Conservation (phyloP, 2,329 filamentous ascomycete species). For the Aspergillus fructus region DNA sequence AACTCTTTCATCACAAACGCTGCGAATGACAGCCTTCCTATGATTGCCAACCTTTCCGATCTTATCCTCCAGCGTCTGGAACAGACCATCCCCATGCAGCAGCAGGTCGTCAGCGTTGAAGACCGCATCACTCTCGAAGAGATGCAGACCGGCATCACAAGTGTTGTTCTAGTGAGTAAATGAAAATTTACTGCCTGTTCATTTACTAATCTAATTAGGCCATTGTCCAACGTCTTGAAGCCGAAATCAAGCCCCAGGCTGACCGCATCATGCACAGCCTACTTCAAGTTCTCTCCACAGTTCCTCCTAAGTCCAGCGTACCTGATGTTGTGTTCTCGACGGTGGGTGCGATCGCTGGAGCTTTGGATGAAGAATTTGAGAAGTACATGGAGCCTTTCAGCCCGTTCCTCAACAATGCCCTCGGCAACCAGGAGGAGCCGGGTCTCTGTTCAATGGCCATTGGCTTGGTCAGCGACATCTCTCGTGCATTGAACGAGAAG, state of each 20-base stretch:
- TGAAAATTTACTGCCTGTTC: not conserved
- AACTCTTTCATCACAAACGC: slow-evolving; percentile 92
- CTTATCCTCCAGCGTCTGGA: slow-evolving; percentile 89
- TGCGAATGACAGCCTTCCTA: slow-evolving; percentile 77
- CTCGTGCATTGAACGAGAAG: slow-evolving; percentile 82
- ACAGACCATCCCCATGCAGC: slow-evolving; percentile 83
- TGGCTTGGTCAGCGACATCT: slow-evolving; percentile 94
- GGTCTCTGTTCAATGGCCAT: slow-evolving; percentile 96
- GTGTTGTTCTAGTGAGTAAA: slow-evolving; percentile 68
- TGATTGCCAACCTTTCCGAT: slow-evolving; percentile 79
- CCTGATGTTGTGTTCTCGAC: slow-evolving; percentile 92
- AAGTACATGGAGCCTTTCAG: slow-evolving; percentile 98
- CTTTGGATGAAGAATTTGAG: slow-evolving; percentile 86
- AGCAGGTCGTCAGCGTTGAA: slow-evolving; percentile 93
- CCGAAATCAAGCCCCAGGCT: slow-evolving; percentile 83
- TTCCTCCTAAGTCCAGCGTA: slow-evolving; percentile 84
- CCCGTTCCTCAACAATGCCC: slow-evolving; percentile 88
- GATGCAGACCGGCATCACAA: slow-evolving; percentile 94
- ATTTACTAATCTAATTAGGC: slow-evolving; percentile 44
- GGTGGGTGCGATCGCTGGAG: slow-evolving; percentile 86
- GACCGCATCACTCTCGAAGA: slow-evolving; percentile 95
- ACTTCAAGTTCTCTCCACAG: slow-evolving; percentile 74
- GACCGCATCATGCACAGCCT: slow-evolving; percentile 92
- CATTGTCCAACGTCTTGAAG: slow-evolving; percentile 87
- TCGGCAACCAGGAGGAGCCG: slow-evolving; percentile 93